phyloP scores from a whole-genome alignment of 2,329 filamentous ascomycete species.

The Blastomyces parvus region DNA sequence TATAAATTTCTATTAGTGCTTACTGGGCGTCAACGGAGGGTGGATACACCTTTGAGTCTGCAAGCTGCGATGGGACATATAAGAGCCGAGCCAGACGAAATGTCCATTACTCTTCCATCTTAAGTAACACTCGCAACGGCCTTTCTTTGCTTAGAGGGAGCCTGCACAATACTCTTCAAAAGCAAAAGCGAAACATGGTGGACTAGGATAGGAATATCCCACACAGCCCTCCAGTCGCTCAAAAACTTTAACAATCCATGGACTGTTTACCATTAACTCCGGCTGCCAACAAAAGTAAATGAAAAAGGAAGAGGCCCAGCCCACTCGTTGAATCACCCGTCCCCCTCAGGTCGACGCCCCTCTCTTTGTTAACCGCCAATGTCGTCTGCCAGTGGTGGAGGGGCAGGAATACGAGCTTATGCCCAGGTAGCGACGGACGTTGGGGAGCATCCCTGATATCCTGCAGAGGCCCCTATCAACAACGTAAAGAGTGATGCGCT shows the following conservation, averaged over 20 bases:
- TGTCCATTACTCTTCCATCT: background rate
- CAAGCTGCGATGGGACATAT: background rate
- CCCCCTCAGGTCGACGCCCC: background rate
- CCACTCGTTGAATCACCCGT: background rate
- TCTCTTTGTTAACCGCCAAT: background rate
- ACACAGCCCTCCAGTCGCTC: background rate
- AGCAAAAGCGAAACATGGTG: background rate
- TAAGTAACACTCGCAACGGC: background rate
- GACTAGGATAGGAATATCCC: background rate
- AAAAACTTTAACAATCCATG: background rate
- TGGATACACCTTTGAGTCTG: background rate
- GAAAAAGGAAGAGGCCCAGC: background rate
- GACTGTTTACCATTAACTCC: background rate
- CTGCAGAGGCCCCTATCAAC: background rate
- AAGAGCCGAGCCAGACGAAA: background rate
- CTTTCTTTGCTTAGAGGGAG: background rate
- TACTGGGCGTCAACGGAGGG: background rate
- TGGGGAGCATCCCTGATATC: background rate
- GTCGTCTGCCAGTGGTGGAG: background rate
- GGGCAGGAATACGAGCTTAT: background rate
- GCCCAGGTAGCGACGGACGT: background rate
- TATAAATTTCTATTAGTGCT: conserved; percentile 1
- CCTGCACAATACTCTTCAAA: background rate
- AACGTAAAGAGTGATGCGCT: background rate
- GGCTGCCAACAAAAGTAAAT: background rate